Conservation (phyloP, 352 stramenopile species). For the Phytophthora vignae region DNA sequence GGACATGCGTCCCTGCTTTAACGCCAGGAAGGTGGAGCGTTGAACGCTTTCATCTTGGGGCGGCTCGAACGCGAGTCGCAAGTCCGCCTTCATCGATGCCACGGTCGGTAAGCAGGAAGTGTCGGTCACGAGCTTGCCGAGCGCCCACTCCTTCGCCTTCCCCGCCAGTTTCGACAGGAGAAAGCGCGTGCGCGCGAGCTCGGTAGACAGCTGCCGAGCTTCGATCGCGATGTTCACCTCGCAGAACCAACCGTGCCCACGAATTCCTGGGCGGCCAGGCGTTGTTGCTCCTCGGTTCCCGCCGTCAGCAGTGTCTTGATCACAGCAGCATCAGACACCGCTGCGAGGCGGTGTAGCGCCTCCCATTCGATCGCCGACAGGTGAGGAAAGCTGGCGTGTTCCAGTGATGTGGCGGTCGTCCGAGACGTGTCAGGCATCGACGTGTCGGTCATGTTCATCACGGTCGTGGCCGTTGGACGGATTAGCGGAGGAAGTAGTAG, state of each 20-base stretch:
- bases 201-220: neutral
- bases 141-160: constrained; percentile 10
- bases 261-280: constrained; percentile 6
- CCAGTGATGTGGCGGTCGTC: no score
- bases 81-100: constrained; percentile 1
- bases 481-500: no score
- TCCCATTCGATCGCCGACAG: no score
- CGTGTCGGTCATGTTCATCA: no score
- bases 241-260: constrained; percentile 32
- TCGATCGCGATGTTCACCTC: constrained; percentile 29
- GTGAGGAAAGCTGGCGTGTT: no score
- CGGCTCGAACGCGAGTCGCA: constrained; percentile 24
- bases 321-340: no score
- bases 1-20: constrained; percentile 23
- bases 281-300: no score
- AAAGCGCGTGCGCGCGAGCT: neutral
- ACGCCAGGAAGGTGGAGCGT: constrained; percentile 8
- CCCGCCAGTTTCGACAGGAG: neutral
- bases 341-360: no score
- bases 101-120: constrained; percentile 15
- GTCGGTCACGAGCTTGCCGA: constrained; percentile 22
- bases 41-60: constrained; percentile 24
- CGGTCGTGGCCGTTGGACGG: no score
- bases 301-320: no score
- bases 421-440: no score